phyloP scores from a whole-genome alignment of 148 eudicot species.

The Spergularia bocconei region DNA sequence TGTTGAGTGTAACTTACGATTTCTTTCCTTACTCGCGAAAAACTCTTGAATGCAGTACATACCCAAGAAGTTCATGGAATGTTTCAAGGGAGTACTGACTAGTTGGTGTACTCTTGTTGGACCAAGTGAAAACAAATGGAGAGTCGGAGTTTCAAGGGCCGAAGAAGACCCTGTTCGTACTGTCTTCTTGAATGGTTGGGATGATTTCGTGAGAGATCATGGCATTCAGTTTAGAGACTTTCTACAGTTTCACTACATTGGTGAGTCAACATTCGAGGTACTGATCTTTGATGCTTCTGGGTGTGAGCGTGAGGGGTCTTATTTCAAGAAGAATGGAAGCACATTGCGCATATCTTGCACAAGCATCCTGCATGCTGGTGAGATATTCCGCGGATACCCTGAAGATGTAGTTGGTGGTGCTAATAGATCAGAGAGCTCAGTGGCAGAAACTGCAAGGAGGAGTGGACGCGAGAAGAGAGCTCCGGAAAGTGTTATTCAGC shows the following conservation, averaged over 20 bases:
- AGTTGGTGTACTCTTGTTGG: slow-evolving; percentile 12
- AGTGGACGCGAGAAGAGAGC: too few relatives aligned
- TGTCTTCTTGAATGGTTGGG: slow-evolving; percentile 15
- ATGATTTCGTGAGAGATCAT: slow-evolving; percentile 6
- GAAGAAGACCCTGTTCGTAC: too few relatives aligned
- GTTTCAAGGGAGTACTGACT: slow-evolving; percentile 7
- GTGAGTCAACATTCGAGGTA: slow-evolving; percentile 12
- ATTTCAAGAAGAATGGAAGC: neutral
- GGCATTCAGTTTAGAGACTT: neutral
- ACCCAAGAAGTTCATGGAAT: slow-evolving; percentile 8
- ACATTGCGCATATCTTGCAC: too few relatives aligned
- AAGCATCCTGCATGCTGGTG: slow-evolving; percentile 5
- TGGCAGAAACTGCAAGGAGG: too few relatives aligned
- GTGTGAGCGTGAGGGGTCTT: slow-evolving; percentile 13
- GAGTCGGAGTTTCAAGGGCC: neutral
- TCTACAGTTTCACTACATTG: slow-evolving; percentile 9
- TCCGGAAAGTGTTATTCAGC: too few relatives aligned
- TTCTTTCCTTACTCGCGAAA: too few relatives aligned
- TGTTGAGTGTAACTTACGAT: too few relatives aligned
- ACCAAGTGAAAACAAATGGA: slow-evolving; percentile 20
- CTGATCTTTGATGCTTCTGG: slow-evolving; percentile 12
- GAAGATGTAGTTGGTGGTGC: too few relatives aligned
- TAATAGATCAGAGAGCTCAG: neutral
- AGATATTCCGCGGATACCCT: neutral
- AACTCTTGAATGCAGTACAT: slow-evolving; percentile 7